Base-by-base conservation (phyloP, 1,284 basidiomycete genomes). In the Ganoderma meredithae region DNA sequence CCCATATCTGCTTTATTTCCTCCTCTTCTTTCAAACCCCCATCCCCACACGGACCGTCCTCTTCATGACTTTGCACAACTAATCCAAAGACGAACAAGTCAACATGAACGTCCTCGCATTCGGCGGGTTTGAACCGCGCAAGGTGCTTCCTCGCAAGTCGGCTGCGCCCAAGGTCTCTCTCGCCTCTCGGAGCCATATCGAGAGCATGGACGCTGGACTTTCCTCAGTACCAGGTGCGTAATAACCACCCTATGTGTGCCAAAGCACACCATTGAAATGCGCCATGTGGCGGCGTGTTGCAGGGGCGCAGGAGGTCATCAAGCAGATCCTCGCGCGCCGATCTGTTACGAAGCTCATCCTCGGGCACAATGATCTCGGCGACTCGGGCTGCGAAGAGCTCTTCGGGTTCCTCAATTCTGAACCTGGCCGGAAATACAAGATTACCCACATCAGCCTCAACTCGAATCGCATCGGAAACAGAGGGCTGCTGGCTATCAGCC, bases 371-470 rank as follows among this genome's bases (percentile, higher is more conserved):
- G 71, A 81, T 15, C 83, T 92, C 3, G 84, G 85, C 3, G 86
- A 90, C 73, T 84, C 86, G 19, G 91, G 90, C n/a, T 83, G 85
- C 70, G 80, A 81, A 36, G 77, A 80, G 10, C 77, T 92, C 8
- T 90, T 91, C 74, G 77, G 79, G 39, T 91, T 86, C 72, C 82
- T 92, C 9, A 77, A 79, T 41, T 88, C 88, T 5, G 71, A 79
- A 17, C 71, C 80, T 25, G 89, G 87, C 9, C 79, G 80, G 60
- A 81, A 78, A 65, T 82, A 89, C 74, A 79, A 77, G 62, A 81
- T 92, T 67, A 74, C 78, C 1, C 86, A 90, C 69, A 88, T 92
- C 55, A 83, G 80, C 71, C 76, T 92, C 65, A 89, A 88, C 66
- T 80, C 82, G 12, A 89, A 88, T 73, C 71, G 74, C 1, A 85